A percentile compares a stretch with the other conserved stretches of the same genome.
These are phyloP conservation scores for Austroboletus rostrupii DNA, from an alignment of 1,284 basidiomycete genomes.

Conservation along the genomic window DNA sequence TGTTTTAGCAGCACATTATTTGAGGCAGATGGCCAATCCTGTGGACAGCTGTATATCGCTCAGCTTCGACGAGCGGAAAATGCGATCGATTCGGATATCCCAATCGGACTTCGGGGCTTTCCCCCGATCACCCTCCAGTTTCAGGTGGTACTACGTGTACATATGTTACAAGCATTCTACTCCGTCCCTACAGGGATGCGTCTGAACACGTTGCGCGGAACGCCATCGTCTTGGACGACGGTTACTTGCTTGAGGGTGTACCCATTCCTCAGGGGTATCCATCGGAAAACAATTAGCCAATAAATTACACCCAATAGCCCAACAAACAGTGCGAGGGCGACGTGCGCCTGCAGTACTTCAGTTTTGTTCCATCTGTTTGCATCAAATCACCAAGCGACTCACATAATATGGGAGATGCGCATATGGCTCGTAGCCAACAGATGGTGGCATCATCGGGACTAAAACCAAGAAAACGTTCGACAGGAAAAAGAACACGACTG, in stretches of 20 bases:
- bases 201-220: constrained; percentile 38
- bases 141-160: not conserved
- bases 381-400: constrained; percentile 20
- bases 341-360: constrained; percentile 43
- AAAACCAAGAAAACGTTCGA: constrained; percentile 60
- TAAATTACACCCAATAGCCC: constrained; percentile 52
- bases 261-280: constrained; percentile 49
- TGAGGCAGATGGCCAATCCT: constrained; percentile 21
- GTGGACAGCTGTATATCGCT: constrained; percentile 16
- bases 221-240: constrained; percentile 51
- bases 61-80: constrained; percentile 18
- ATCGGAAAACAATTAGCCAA: constrained; percentile 56
- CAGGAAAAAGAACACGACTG: constrained; percentile 52
- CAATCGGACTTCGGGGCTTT: constrained; percentile 13
- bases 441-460: constrained; percentile 59
- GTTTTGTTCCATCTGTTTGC: not conserved
- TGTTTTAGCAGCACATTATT: constrained; percentile 27
- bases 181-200: constrained; percentile 3
- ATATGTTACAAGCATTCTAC: too few species aligned
- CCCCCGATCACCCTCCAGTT: not conserved
- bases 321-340: constrained; percentile 46
- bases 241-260: constrained; percentile 49
- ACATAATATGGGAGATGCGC: constrained; percentile 63
- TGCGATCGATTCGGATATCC: constrained; percentile 11
- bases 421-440: constrained; percentile 47